Base-by-base conservation (phyloP, 495 filamentous ascomycete genomes). In the Trichoderma erinaceum region DNA sequence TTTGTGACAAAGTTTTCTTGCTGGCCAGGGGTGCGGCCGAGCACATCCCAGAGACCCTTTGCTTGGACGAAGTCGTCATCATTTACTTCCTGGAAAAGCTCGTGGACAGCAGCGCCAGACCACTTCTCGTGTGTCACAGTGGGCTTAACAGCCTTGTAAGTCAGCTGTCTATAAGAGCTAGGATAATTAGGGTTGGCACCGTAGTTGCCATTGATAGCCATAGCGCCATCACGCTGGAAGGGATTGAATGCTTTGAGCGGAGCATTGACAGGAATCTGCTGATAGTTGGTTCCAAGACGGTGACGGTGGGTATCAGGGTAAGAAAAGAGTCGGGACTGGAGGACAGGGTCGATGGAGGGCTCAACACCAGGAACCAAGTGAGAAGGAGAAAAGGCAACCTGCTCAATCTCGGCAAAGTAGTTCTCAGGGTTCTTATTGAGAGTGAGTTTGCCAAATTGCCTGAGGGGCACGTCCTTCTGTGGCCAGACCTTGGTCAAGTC, bases 401-500 rank as follows among this genome's bases (percentile, higher is more conserved):
- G 92, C 78, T 97, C 92, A 70, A 95, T 87, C 65, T 93, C 90
- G 56, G 85, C 80, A 75, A 89, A 90, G 78, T 88, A 91, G 78
- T 91, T 91, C 43, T 82, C 70, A 4, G 86, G 79, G 70, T 92
- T 92, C 65, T 83, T 78, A 79, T 92, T 89, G 16, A 94, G 77
- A 3, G 82, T 87, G 69, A 94, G 79, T 70, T 85, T 86, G 48
- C 90, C 90, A 65, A 92, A 83, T 32, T 80, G 83, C 21, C 84
- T 85, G n/a, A 90, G 83, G 6, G 91, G 90, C 66, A 89, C 88
- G 48, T 89, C 81, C 8, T 77, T 78, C 67, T 91, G 87, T 1
- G 89, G 87, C 86, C 90, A 92, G 86, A 91, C 82, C 79, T 93
- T 91, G 71, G 91, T 93, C 72, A 92, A 76, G 76, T 95, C 91